phyloP scores from a whole-genome alignment of 2,329 filamentous ascomycete species.

The Exophiala lecanii-corni region DNA sequence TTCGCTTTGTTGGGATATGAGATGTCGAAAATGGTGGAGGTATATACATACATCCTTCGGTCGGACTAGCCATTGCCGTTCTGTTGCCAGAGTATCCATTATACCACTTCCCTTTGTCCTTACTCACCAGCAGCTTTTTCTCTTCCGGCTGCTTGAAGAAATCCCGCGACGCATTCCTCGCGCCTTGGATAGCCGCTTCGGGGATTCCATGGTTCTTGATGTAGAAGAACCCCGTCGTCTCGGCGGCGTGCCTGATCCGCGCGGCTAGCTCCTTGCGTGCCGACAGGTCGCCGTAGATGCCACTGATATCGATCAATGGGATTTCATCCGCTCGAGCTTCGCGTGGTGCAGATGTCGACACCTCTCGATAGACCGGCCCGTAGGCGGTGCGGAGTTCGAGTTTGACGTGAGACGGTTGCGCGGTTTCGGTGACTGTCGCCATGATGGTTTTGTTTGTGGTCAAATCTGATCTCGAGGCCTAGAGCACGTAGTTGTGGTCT shows the following conservation, averaged over 20 bases:
- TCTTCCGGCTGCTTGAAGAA: slow-evolving; percentile 44
- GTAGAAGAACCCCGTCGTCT: slow-evolving; percentile 47
- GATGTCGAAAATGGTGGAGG: slow-evolving; percentile 8
- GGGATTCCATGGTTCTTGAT: slow-evolving; percentile 45
- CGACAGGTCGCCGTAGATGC: slow-evolving; percentile 34
- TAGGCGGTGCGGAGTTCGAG: slow-evolving; percentile 44
- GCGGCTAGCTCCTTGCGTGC: slow-evolving; percentile 39
- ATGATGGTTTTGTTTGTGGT: slow-evolving; percentile 7
- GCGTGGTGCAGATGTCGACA: slow-evolving; percentile 40
- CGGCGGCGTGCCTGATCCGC: slow-evolving; percentile 43
- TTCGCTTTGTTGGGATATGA: slow-evolving; percentile 26
- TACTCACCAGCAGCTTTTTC: slow-evolving; percentile 44
- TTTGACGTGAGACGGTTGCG: slow-evolving; percentile 21
- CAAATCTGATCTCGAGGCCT: no score
- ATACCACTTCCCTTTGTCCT: slow-evolving; percentile 42
- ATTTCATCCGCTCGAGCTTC: slow-evolving; percentile 44
- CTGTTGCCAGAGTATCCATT: slow-evolving; percentile 17
- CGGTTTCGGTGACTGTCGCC: slow-evolving; percentile 9
- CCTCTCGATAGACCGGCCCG: slow-evolving; percentile 42
- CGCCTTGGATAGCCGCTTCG: slow-evolving; percentile 37
- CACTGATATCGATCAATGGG: slow-evolving; percentile 50
- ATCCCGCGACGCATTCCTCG: slow-evolving; percentile 40
- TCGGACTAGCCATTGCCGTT: slow-evolving; percentile 13
- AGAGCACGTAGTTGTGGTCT: no score
- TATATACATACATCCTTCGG: slow-evolving; percentile 16